Conservation (phyloP, 139 green algal species). For the Ulvella scutata region DNA sequence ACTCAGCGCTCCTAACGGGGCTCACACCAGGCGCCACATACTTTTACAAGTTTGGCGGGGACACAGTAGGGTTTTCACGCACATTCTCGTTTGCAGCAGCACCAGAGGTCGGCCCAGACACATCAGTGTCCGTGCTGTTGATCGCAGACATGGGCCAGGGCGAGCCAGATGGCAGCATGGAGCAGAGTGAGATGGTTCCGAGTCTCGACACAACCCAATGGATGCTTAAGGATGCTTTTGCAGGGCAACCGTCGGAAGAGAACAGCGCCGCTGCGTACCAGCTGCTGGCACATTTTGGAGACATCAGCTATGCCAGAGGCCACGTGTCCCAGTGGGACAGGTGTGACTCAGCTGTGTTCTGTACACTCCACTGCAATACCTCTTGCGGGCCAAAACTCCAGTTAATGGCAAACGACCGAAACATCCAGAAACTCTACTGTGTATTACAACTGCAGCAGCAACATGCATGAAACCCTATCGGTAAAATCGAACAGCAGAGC, state of each 20-base stretch:
- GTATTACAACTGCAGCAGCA: too few relatives aligned
- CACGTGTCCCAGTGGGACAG: conserved; percentile 48
- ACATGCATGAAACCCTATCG: too few relatives aligned
- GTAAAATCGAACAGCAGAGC: too few relatives aligned
- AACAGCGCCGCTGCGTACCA: not conserved
- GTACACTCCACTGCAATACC: too few relatives aligned
- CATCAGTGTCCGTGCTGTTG: conserved; percentile 9
- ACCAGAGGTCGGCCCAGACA: conserved; percentile 14
- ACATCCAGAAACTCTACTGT: too few relatives aligned
- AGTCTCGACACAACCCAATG: conserved; percentile 22
- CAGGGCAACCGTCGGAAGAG: too few relatives aligned
- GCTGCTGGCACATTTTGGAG: conserved; percentile 6
- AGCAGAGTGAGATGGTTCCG: conserved; percentile 13
- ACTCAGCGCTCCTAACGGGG: conserved; percentile 29
- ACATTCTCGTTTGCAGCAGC: conserved; percentile 26
- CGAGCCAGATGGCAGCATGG: conserved; percentile 31
- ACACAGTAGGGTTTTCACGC: conserved; percentile 26
- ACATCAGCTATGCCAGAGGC: conserved; percentile 36
- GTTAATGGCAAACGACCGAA: too few relatives aligned
- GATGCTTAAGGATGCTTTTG: not conserved
- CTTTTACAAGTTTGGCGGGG: conserved; percentile 40
- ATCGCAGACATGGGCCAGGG: conserved; percentile 25
- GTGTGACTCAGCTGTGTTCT: too few relatives aligned
- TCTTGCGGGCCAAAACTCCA: too few relatives aligned
- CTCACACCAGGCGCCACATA: conserved; percentile 30